Evolutionary conservation across 352 stramenopile species (phyloP), one percentile per base, ranked within the genome.

Genomic region (Globisporangium spinosum): DNA sequence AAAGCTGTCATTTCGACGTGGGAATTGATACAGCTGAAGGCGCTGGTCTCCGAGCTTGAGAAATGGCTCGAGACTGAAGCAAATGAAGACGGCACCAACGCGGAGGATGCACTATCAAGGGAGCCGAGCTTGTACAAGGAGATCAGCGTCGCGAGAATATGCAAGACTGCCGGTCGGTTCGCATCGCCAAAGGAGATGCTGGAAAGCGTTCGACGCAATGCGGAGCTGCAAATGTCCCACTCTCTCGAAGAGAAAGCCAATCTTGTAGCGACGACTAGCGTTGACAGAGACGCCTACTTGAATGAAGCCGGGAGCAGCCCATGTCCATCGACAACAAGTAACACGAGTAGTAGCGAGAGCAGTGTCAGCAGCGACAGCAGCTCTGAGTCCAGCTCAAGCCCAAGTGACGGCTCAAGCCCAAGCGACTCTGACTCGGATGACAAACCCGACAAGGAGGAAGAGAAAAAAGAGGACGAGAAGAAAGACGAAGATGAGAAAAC

Each of bases 251-350:
- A 22, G 9, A 67, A 13, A 1, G 8, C 23, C 25, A 40, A 35
- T 32, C 54, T 17, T 25, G 25, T 27, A 15, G 22, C 27, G 15
- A 20, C 35, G 15, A 3, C 25, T 43, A 8, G 25, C 35, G 54
- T 45, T 20, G 35, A 23, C 13, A 25, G 20, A 22, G 49, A 65
- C 23, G 59, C 45, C 15, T 66, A 56, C 34, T 66, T 63, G 27
- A 70, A 57, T 64, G 77, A 68, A 54, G 82, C 77, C 32, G 51
- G 53, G 32, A 77, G 70, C 38, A 87, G 78, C 71, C 74, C 72
- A 10, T 79, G 65, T 61, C 74, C 78, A 3, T 80, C 74, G 5
- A 72, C 68, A 17, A 79, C 74, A 27, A 80, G 67, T 51, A 83
- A 49, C 35, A 69, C 64, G 25, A 83, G 65, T n/a, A 68, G 35